Evolutionary conservation across 495 filamentous ascomycete species (phyloP), one percentile per base, ranked within the genome.

Genomic region (Trichoderma parareesei): DNA sequence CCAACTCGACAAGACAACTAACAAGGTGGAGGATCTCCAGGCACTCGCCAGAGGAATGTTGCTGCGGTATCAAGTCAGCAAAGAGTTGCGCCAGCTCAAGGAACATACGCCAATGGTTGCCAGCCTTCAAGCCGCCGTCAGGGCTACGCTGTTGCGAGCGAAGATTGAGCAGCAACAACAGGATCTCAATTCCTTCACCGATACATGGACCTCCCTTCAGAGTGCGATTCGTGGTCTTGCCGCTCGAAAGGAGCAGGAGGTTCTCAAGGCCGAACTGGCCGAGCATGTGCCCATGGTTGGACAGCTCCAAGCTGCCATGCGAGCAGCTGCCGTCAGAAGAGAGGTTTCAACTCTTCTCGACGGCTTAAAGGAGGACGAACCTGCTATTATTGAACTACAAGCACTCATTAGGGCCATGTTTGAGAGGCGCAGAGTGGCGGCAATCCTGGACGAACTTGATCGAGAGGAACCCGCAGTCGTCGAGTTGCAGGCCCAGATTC

Each of bases 401-500:
- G 76, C 78, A 7, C 66, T 73, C 35, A 73, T 77, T 62, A 77
- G 84, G 46, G 85, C 81, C 57, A 84, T 85, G 80, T 70, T 86
- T 33, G 69, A 80, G 38, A 71, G 82, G 35, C 72, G 76, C 35
- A 77, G 75, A 10, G 66, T 84, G 11, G 77, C 79, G 6, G 73
- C 75, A 14, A 78, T 84, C 8, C 76, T 81, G 35, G 80, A 87
- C 55, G 78, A 80, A 14, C 78, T 98, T 20, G 77, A 84, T 63
- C 75, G 75, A 20, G 77, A 94, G 65, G 79, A 81, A 10, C 65
- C 76, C 3, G 70, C 75, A 5, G 85, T 96, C 65, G 81, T 77
- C 9, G 73, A 81, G 10, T 78, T 97, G 9, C 94, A 99, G 73
- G 83, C 88, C 10, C 79, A 83, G 38, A 80, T 82, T 53, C 85